Base-by-base conservation (phyloP, 2,329 filamentous ascomycete genomes). In the Teratosphaeria destructans region DNA sequence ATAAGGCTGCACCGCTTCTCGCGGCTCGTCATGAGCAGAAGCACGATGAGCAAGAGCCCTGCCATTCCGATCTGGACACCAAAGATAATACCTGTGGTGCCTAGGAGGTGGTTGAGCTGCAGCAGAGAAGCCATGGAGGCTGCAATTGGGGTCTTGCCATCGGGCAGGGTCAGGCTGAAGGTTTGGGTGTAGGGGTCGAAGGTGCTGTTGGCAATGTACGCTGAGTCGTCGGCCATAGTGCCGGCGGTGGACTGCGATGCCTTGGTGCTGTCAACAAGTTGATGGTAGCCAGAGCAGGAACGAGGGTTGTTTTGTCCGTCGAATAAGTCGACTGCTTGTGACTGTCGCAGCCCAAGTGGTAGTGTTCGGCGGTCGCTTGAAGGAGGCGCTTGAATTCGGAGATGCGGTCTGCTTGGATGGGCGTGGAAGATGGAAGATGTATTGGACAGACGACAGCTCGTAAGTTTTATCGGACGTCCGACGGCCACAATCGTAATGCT, bases 61-160 rank as follows among this genome's bases (percentile, higher is more conserved):
- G 82, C 83, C 27, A 87, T 83, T 34, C 89, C 89, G 57, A 91
- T 78, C 71, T 93, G 88, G 19, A 81, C 75, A 57, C 82, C 85
- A 70, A 86, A 89, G 73, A 85, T 86, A 77, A 89, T 84, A 69
- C 73, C 77, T 8, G 74, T 74, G 53, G 56, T 43, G 53, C 27
- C 32, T 34, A 55, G 63, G 59, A 35, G 56, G 52, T 29, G 43
- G 58, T 78, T 71, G 56, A 77, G 77, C 3, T 62, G 58, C 64
- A 83, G 72, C 47, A 86, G 61, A 3, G 72, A 68, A 8, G 63
- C 54, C 60, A 85, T 71, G 52, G 70, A 65, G 47, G 79, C 67
- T 0, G 69, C 64, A 62, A 82, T 69, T 1, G 72, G 64, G 1
- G 70, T 72, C 27, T 78, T 78, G 68, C 84, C 75, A 3, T 73